A percentile compares a stretch with the other conserved stretches of the same genome.
Conservation (phyloP, 257 asterid species). For the Phtheirospermum japonicum region DNA sequence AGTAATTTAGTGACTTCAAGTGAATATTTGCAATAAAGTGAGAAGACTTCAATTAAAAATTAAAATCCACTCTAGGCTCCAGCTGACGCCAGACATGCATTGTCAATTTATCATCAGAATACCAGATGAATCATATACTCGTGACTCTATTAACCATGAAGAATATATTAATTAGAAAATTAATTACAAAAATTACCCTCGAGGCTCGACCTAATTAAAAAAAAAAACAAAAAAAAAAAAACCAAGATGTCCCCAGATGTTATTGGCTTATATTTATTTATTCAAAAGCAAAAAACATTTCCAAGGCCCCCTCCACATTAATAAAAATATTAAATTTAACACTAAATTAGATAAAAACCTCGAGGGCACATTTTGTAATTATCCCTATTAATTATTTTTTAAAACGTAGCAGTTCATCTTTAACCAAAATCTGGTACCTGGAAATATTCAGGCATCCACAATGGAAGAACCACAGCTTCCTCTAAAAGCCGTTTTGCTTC, state of each 20-base stretch:
- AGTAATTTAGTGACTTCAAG: not conserved
- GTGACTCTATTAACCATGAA: slow-evolving; percentile 1
- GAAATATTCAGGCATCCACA: slow-evolving; percentile 99
- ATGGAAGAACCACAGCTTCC: slow-evolving; percentile 99
- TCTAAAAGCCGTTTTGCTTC: slow-evolving; percentile 97
- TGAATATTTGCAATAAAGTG: slow-evolving; percentile 12
- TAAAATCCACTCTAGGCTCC: slow-evolving; percentile 15
- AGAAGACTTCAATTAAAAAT: not conserved
- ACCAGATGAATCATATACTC: not conserved
- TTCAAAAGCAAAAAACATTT: not conserved
- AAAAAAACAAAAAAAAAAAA: no score
- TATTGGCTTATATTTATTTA: no score
- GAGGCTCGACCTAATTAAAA: not conserved
- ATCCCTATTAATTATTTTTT: slow-evolving; percentile 9
- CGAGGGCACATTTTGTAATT: not conserved
- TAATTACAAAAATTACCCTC: not conserved
- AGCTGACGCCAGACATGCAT: slow-evolving; percentile 8
- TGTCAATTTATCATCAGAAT: not conserved
- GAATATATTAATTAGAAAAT: not conserved
- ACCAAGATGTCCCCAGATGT: no score
- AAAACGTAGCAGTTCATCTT: slow-evolving; percentile 15
- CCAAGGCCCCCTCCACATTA: not conserved
- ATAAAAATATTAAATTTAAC: not conserved
- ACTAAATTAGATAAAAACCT: not conserved
- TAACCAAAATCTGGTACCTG: slow-evolving; percentile 57